Percentiles rank a stretch among this genome's conserved stretches.
phyloP scores from a whole-genome alignment of 768 basidiomycete genomes.

The Russula sp. region DNA sequence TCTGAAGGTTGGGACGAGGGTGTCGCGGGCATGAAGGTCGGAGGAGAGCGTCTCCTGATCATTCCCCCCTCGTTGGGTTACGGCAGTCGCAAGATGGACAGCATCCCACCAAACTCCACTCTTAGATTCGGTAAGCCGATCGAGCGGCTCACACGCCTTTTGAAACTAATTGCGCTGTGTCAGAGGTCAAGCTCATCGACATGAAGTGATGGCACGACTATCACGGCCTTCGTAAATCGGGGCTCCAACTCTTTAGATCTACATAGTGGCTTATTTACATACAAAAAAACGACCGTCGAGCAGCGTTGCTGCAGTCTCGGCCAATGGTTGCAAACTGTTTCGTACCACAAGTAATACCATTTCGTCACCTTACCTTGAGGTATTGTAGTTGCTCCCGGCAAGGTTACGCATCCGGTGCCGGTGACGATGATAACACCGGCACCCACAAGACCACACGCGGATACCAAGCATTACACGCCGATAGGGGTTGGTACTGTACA shows the following conservation, averaged over 20 bases:
- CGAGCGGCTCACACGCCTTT: not conserved
- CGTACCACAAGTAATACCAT: constrained; percentile 5
- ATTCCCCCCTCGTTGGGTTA: constrained; percentile 69
- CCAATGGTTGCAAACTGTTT: not conserved
- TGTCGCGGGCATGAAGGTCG: constrained; percentile 85
- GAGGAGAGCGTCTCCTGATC: constrained; percentile 77
- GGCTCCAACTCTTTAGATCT: not conserved
- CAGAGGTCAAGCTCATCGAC: constrained; percentile 68
- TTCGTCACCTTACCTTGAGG: not conserved
- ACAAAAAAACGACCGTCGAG: constrained; percentile 25
- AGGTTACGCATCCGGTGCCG: not conserved
- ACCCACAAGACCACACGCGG: not conserved
- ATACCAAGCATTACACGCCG: not conserved
- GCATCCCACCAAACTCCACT: constrained; percentile 76
- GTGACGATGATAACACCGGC: not conserved
- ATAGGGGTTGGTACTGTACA: not conserved
- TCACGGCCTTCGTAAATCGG: constrained; percentile 2
- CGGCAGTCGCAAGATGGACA: constrained; percentile 54
- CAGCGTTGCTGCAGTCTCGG: constrained; percentile 3
- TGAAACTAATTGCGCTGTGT: constrained; percentile 10
- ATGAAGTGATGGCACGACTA: constrained; percentile 45
- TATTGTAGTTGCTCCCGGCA: not conserved
- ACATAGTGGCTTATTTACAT: constrained; percentile 13
- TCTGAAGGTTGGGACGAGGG: constrained; percentile 83
- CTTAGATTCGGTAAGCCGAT: constrained; percentile 66